Percentiles rank a stretch among this genome's conserved stretches.
These are phyloP conservation scores for Narthecium ossifragum DNA, from an alignment of 106 monocot genomes.

Conservation along the genomic window DNA sequence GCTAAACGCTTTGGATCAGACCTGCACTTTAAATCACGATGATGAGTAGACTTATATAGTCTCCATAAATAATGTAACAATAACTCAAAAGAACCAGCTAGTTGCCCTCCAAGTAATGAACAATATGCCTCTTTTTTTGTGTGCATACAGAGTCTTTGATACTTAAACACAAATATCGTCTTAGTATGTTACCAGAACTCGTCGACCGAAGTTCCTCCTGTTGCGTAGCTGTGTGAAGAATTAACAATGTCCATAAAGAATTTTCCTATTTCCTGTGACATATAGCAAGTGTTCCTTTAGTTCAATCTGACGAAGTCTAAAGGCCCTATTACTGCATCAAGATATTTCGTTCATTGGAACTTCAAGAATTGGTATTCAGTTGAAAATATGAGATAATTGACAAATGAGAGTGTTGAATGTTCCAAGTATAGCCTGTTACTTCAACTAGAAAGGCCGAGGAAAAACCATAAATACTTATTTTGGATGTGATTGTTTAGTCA, in stretches of 20 bases:
- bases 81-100: neutral
- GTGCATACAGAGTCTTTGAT: too few species aligned
- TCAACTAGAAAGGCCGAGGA: too few species aligned
- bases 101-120: too few species aligned
- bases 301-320: too few species aligned
- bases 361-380: neutral
- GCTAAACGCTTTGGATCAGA: constrained; percentile 72
- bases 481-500: too few species aligned
- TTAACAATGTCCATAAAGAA: constrained; percentile 87
- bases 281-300: constrained; percentile 6
- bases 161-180: too few species aligned
- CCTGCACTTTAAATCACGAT: constrained; percentile 31
- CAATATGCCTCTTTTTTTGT: too few species aligned
- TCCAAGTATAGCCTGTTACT: neutral
- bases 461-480: too few species aligned
- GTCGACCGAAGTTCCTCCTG: constrained; percentile 81
- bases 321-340: too few species aligned
- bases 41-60: neutral
- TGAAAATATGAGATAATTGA: neutral
- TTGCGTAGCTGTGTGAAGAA: constrained; percentile 91
- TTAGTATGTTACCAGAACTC: constrained; percentile 67
- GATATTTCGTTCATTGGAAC: too few species aligned
- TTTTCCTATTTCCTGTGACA: constrained; percentile 58
- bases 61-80: neutral
- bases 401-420: neutral